These are phyloP conservation scores for Phialophora tarda DNA, from an alignment of 2,329 filamentous ascomycete genomes.

Conservation along the genomic window DNA sequence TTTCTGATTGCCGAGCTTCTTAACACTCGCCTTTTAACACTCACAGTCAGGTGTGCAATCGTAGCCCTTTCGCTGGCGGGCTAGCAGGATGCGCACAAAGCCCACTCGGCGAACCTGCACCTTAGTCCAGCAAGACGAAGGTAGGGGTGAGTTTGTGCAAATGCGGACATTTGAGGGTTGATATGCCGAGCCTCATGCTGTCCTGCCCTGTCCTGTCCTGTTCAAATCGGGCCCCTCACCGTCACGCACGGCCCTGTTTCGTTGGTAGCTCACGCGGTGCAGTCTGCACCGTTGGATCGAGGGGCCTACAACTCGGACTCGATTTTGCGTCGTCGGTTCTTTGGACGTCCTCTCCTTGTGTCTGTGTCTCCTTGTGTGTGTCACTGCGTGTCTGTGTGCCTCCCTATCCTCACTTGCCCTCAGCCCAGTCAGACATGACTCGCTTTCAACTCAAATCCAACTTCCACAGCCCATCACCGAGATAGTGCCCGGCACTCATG, in stretches of 20 bases:
- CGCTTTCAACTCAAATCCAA: slow-evolving; percentile 60
- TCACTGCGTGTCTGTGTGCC: too few species aligned
- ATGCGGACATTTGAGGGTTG: not conserved
- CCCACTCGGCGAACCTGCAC: not conserved
- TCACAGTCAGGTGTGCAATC: not conserved
- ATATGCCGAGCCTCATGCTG: not conserved
- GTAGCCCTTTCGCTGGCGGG: not conserved
- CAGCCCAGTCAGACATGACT: too few species aligned
- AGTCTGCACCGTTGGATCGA: too few species aligned
- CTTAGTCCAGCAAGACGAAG: not conserved
- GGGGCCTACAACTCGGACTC: too few species aligned
- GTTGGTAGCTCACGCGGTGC: not conserved
- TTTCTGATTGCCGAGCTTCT: not conserved
- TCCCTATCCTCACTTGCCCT: not conserved
- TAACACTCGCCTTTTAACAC: too few species aligned
- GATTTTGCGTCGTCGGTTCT: too few species aligned
- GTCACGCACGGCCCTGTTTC: not conserved
- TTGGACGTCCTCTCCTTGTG: too few species aligned
- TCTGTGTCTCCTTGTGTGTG: too few species aligned
- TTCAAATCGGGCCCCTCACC: not conserved
- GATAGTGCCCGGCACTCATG: slow-evolving; percentile 89
- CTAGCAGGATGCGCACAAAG: not conserved
- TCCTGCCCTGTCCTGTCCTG: not conserved
- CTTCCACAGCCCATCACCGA: slow-evolving; percentile 93
- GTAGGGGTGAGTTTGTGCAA: not conserved